Evolutionary conservation across 441 rosid species (phyloP).

Genomic region (Codiaeum variegatum): DNA sequence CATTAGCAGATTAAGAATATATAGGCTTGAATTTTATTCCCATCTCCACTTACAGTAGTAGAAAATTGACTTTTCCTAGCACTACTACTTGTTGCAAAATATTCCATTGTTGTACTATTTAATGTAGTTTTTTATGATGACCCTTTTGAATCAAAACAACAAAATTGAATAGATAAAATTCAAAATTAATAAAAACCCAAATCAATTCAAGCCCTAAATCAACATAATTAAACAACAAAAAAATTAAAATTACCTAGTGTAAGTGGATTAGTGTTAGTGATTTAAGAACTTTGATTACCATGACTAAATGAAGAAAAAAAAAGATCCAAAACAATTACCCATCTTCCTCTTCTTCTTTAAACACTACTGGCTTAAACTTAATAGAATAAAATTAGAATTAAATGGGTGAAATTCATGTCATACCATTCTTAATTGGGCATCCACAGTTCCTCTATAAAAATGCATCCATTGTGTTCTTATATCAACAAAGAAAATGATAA

Average conservation of each 20-base stretch:
- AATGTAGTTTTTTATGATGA: slow-evolving; percentile 21
- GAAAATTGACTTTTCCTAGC: slow-evolving; percentile 44
- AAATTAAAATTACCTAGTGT: slow-evolving; percentile 29
- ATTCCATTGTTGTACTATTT: slow-evolving; percentile 29
- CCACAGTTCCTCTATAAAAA: no score
- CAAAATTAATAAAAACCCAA: not conserved
- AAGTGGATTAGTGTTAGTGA: slow-evolving; percentile 13
- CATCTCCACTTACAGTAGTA: slow-evolving; percentile 35
- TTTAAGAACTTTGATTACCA: slow-evolving; percentile 12
- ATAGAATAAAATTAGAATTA: no score
- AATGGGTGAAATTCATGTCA: no score
- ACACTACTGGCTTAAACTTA: no score
- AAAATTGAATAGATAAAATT: slow-evolving; percentile 1
- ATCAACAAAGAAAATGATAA: no score
- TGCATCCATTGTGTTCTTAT: no score
- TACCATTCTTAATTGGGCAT: no score
- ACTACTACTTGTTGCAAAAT: slow-evolving; percentile 41
- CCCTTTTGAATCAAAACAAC: slow-evolving; percentile 19
- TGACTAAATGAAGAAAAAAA: slow-evolving; percentile 3
- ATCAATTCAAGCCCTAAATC: not conserved
- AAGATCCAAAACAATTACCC: slow-evolving; percentile 42
- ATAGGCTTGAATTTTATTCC: no score
- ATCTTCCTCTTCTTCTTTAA: slow-evolving; percentile 14
- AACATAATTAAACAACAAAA: not conserved
- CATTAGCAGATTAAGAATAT: no score